Conservation (phyloP, 306 rosid genomes). For the Medicago truncatula region DNA sequence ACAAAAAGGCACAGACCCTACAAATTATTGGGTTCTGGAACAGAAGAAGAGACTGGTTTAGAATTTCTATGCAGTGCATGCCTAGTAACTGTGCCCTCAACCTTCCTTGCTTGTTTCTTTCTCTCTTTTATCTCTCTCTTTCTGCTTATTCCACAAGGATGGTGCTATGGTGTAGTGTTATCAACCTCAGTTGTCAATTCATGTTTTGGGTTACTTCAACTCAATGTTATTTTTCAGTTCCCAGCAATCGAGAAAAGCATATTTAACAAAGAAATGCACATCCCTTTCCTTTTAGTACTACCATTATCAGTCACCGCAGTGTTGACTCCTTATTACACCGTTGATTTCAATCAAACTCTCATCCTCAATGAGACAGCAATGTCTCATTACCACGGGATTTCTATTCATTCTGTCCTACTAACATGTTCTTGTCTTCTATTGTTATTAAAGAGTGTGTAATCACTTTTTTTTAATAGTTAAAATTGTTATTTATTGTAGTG, state of each 20-base stretch:
- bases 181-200: slow-evolving; percentile 58
- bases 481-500: too few relatives aligned
- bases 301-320: neutral
- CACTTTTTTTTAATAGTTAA: neutral
- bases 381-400: neutral
- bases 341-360: neutral
- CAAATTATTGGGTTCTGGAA: slow-evolving; percentile 51
- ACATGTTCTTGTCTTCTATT: slow-evolving; percentile 25
- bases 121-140: neutral
- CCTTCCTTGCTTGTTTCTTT: neutral
- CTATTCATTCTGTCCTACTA: slow-evolving; percentile 16
- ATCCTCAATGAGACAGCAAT: too few relatives aligned
- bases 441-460: neutral
- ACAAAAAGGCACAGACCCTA: slow-evolving; percentile 38
- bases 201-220: slow-evolving; percentile 50
- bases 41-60: slow-evolving; percentile 29
- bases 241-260: slow-evolving; percentile 36
- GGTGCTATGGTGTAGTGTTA: neutral
- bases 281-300: slow-evolving; percentile 26
- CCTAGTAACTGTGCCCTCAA: neutral
- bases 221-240: slow-evolving; percentile 44
- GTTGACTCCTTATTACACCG: neutral
- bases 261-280: neutral
- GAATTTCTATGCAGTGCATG: slow-evolving; percentile 39
- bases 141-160: neutral